Conservation (phyloP, 192 early-diverging fungal species). For the Dissophora ornata region DNA sequence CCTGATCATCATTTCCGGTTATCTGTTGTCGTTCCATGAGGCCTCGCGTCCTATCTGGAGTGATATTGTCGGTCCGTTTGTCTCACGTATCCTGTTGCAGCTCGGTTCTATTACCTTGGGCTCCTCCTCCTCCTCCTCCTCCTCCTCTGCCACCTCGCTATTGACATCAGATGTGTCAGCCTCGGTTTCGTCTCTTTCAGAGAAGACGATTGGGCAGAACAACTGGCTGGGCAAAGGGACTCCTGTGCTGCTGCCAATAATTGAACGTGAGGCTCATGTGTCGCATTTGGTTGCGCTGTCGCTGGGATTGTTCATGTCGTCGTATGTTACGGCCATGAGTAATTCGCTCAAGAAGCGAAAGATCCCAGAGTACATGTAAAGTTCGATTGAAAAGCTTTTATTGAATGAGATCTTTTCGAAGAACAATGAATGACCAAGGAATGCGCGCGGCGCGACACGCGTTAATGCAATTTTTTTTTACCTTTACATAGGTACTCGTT, state of each 20-base stretch:
- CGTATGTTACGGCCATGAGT: conserved; percentile 43
- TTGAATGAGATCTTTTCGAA: not conserved
- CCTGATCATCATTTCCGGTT: conserved; percentile 36
- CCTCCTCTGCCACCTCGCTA: too few relatives aligned
- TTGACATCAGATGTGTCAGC: too few relatives aligned
- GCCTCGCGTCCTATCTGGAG: conserved; percentile 41
- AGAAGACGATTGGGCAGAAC: too few relatives aligned
- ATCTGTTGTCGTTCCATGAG: conserved; percentile 45
- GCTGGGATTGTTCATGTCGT: conserved; percentile 52
- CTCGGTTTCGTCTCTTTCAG: too few relatives aligned
- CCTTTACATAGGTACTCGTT: conserved; percentile 45
- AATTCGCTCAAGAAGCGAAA: conserved; percentile 48
- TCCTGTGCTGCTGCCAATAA: conserved; percentile 26
- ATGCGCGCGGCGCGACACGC: too few relatives aligned
- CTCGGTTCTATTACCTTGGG: conserved; percentile 26
- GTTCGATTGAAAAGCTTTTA: not conserved
- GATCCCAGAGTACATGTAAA: conserved; percentile 50
- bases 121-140: not conserved
- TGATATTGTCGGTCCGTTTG: conserved; percentile 31
- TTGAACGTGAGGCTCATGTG: conserved; percentile 40
- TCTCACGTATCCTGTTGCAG: conserved; percentile 33
- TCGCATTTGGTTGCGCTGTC: conserved; percentile 38
- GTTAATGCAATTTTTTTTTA: too few relatives aligned
- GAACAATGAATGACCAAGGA: not conserved
- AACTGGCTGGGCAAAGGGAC: conserved; percentile 37